Conservation (phyloP, 345 rosid species). For the Eucalyptus erythrocorys region DNA sequence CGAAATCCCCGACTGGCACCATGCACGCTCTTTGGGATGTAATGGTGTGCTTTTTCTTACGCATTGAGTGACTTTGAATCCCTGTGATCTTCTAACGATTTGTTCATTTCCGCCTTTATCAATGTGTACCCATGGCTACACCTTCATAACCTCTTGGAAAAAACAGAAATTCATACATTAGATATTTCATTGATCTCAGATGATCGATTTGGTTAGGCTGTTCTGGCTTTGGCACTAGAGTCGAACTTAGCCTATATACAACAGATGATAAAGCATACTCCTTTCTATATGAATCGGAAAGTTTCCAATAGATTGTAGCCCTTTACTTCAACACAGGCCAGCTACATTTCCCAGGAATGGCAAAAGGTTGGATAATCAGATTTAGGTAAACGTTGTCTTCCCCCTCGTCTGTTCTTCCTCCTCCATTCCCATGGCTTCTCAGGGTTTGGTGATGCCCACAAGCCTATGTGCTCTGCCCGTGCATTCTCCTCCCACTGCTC, state of each 20-base stretch:
- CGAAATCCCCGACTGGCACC: neutral
- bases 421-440: slow-evolving; percentile 85
- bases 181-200: neutral
- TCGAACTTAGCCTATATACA: neutral
- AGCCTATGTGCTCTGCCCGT: slow-evolving; percentile 41
- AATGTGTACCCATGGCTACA: neutral
- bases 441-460: slow-evolving; percentile 78
- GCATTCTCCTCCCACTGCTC: slow-evolving; percentile 84
- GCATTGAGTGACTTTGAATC: neutral
- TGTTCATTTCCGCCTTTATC: neutral
- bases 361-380: neutral
- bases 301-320: neutral
- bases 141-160: neutral
- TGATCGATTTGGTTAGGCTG: neutral
- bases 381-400: neutral
- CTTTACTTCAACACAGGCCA: neutral
- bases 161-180: neutral
- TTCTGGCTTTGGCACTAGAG: neutral
- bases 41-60: neutral
- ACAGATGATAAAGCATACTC: neutral
- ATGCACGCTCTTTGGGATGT: neutral
- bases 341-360: neutral
- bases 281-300: neutral
- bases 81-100: neutral
- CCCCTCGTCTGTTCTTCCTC: slow-evolving; percentile 29